Base-by-base conservation (phyloP, 1,284 basidiomycete genomes). In the Ustilago cynodontis region DNA sequence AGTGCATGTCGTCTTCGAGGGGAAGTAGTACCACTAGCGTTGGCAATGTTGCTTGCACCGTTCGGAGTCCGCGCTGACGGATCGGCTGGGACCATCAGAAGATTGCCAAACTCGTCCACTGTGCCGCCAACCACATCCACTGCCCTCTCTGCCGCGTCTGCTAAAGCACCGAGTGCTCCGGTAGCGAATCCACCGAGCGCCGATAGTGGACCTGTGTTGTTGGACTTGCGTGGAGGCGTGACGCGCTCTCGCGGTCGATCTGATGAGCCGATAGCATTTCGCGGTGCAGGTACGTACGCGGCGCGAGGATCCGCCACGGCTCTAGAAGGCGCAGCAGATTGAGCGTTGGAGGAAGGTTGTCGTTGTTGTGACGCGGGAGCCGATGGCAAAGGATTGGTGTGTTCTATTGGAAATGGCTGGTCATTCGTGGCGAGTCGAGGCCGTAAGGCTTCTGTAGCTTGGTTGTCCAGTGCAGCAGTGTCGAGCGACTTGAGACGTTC, bases 71-170 rank as follows among this genome's bases (percentile, higher is more conserved):
- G 64, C 20, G 58, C 8, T 0, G 65, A 65, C 1, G 61, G n/a
- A n/a, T 73, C 75, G 8, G 64, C 58, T 3, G 75, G 72, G 2
- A 71, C 76, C 33, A 78, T 61, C 24, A 78, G 65, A 35, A 70
- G 50, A 26, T 70, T 71, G 49, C 76, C 71, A 16, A 78, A 67
- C 49, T 80, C 72, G 43, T 77, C 72, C 14, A 78, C 65, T 6
- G 76, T 74, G 14, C 67, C 78, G 7, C 77, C 71, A 2, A 80
- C 72, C 1, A 78, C 78, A 37, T 78, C 76, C 5, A 74, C 71
- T 2, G 78, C 71, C 14, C 68, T 41, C n/a, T 68, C 71, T 20
- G 78, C 76, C 29, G 71, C 78, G 31, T 69, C 69, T 0, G 71
- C 68, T 11, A 80, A 45, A 7, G 67, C 64, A n/a, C 75, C 70